Conservation (phyloP, 163 green algal genomes). For the Chlamydomonas reinhardtii region DNA sequence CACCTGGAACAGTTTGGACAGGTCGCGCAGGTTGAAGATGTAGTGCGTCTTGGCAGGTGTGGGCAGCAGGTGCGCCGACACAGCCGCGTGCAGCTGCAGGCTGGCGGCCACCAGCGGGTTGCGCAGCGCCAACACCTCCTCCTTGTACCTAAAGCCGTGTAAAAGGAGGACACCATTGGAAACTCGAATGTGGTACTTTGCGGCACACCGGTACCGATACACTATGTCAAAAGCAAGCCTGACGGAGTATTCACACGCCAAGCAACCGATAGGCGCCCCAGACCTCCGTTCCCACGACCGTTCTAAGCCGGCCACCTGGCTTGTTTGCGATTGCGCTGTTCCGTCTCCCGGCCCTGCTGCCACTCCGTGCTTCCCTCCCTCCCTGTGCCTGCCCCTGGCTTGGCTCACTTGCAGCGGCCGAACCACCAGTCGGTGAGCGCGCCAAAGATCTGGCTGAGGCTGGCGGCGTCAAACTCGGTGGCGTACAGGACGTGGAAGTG, state of each 20-base stretch:
- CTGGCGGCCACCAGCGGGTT: conserved; percentile 63
- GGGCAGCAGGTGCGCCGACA: conserved; percentile 61
- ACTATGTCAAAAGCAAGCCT: too few relatives aligned
- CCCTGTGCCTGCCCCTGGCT: too few relatives aligned
- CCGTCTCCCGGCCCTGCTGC: too few relatives aligned
- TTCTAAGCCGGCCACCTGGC: too few relatives aligned
- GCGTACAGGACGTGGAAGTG: conserved; percentile 67
- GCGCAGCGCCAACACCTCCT: conserved; percentile 42
- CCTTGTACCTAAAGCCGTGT: conserved; percentile 38
- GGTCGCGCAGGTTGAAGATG: conserved; percentile 74
- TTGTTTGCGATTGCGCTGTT: too few relatives aligned
- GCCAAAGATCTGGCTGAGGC: conserved; percentile 61
- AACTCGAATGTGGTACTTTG: too few relatives aligned
- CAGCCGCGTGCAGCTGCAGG: conserved; percentile 59
- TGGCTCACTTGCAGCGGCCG: conserved; percentile 47
- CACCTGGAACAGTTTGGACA: conserved; percentile 64
- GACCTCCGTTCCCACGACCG: too few relatives aligned
- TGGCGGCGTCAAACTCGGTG: conserved; percentile 57
- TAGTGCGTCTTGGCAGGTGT: conserved; percentile 76
- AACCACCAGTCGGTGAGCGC: conserved; percentile 68
- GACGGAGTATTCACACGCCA: too few relatives aligned
- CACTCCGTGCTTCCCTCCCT: too few relatives aligned
- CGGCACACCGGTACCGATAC: too few relatives aligned
- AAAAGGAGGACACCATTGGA: too few relatives aligned
- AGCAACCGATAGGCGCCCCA: too few relatives aligned